Evolutionary conservation across 2,329 filamentous ascomycete species (phyloP), one percentile per base, ranked within the genome.

Genomic region (Apiospora marii): DNA sequence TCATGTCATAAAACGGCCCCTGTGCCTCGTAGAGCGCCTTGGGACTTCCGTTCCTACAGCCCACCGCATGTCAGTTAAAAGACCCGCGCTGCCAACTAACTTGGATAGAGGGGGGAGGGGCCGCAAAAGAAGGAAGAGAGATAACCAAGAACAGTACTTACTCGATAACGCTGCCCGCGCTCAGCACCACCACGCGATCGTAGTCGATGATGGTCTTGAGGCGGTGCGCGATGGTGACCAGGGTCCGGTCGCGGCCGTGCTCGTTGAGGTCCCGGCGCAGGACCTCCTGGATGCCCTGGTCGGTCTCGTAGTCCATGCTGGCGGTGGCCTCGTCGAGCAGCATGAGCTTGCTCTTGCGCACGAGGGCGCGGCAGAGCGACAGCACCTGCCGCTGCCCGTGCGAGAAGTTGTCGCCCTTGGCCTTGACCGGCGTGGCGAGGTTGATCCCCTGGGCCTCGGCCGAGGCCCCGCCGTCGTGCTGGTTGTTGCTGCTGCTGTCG

Each of bases 151-250:
- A 24, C 19, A n/a, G 19, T 41, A 78, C 83, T 79, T 83, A 87
- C 85, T 91, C 88, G 13, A 88, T 75, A 8, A 91, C 87, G 43
- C 81, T 81, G 0, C 89, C 89, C 0, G 83, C 85, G 10, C 84
- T 85, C 86, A 91, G 86, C 22, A 91, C 88, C 3, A 91, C 84
- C 0, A 91, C 84, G 43, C 83, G 83, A 76, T 91, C 88, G 74
- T 89, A 90, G 78, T 91, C 88, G 72, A 89, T 86, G 70, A 91
- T 89, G 0, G 89, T 91, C 58, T 86, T 82, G 68, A 91, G 79
- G 5, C 88, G 84, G 78, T 91, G 89, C 8, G 88, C 88, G 74
- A 91, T 89, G 2, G 88, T 89, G 27, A 91, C 85, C 4, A 90
- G 82, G 13, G 89, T 90, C 34, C 87, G 83, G 37, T 85, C 84